Conservation (phyloP, 2,329 filamentous ascomycete genomes). For the Pestalotiopsis sp. region DNA sequence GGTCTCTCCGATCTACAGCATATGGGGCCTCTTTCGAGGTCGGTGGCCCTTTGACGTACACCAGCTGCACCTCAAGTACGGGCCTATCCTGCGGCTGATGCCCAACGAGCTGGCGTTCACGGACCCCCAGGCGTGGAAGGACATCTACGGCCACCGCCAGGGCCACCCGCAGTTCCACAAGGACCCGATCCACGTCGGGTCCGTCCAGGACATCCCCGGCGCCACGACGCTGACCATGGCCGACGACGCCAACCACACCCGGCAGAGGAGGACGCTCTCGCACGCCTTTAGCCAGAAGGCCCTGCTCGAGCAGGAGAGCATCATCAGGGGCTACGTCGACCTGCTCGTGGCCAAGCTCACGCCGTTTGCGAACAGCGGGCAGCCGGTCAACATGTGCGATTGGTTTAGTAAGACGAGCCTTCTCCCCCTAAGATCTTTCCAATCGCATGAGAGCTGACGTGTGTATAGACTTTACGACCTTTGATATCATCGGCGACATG, state of each 20-base stretch:
- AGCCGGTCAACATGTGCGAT: constrained; percentile 32
- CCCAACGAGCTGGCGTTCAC: constrained; percentile 44
- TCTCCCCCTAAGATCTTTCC: constrained; percentile 19
- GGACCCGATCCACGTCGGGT: constrained; percentile 32
- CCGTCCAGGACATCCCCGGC: constrained; percentile 32
- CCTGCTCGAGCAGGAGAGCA: constrained; percentile 41
- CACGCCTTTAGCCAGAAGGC: constrained; percentile 40
- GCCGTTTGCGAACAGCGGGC: constrained; percentile 18
- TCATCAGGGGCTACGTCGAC: constrained; percentile 39
- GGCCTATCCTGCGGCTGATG: constrained; percentile 40
- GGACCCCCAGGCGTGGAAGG: constrained; percentile 38
- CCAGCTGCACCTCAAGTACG: constrained; percentile 37
- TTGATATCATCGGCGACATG: constrained; percentile 48
- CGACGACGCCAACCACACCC: constrained; percentile 33
- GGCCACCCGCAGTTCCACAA: constrained; percentile 32
- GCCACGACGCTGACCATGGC: constrained; percentile 28
- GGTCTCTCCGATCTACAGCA: constrained; percentile 23
- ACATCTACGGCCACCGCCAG: constrained; percentile 40
- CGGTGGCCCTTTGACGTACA: constrained; percentile 23
- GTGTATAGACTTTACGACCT: constrained; percentile 32
- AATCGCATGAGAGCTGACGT: constrained; percentile 30
- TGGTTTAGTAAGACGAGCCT: constrained; percentile 37
- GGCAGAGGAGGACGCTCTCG: constrained; percentile 36
- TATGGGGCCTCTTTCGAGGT: constrained; percentile 24
- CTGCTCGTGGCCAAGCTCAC: constrained; percentile 33